Base-by-base conservation (phyloP, 2,329 filamentous ascomycete genomes). In the Epichloe brachyelytri region DNA sequence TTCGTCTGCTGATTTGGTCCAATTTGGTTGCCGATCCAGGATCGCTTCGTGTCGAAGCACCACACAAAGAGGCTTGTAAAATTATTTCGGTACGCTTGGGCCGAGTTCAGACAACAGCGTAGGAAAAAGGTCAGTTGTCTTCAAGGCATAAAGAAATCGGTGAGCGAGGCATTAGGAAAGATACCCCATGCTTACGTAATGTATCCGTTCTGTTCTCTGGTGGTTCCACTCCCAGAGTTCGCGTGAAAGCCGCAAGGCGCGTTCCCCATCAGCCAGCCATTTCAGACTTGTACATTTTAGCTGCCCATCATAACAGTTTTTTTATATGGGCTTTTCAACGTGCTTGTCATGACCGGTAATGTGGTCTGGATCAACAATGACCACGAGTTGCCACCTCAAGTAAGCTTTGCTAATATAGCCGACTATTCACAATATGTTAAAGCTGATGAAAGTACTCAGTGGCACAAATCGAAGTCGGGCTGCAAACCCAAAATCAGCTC, bases 401-500 rank as follows among this genome's bases (percentile, higher is more conserved):
- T 47, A 44, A 33, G 50, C 30, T n/a, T 22, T 20, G 8, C 17
- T 17, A 4, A 19, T 8, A 12, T 6, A 2, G 12, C 15, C 10
- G 17, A 51, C 38, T 19, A 48, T 6, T 15, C 14, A 20, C 5
- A 17, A 14, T 19, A 26, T 5, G 40, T 14, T 34, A 1, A 33
- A 4, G 30, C 46, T 52, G 26, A 52, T 38, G 20, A 22, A n/a
- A 22, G 30, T 14, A 19, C 12, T 3, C 53, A 60, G 57, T 62
- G 57, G 61, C 59, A 58, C 57, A 60, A 48, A 60, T 60, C 19
- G 51, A 40, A 46, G 15, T 41, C 33, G 39, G 33, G n/a, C 22
- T 43, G 30, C 44, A 44, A 43, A 19, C 30, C 37, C 43, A 43
- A 51, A 19, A 26, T 34, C 45, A 43, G 14, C 36, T 15, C 33